A percentile compares a stretch with the other conserved stretches of the same genome.
Evolutionary conservation across 2,329 filamentous ascomycete species (phyloP).

Genomic region (Trichoderma koningiopsis): DNA sequence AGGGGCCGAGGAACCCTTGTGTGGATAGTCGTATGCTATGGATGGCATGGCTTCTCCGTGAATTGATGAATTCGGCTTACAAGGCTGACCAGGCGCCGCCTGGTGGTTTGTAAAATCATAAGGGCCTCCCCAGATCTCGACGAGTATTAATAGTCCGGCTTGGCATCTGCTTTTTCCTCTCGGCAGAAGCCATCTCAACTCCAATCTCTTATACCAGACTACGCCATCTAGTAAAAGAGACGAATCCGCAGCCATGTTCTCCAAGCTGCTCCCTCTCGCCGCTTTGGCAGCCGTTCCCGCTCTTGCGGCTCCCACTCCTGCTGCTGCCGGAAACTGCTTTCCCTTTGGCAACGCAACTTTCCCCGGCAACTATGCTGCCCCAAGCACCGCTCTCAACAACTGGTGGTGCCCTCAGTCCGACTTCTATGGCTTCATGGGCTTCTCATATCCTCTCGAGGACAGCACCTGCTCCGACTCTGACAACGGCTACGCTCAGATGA

Average conservation of each 20-base stretch:
- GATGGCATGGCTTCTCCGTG: background rate
- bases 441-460: slow-evolving; percentile 31
- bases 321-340: slow-evolving; percentile 28
- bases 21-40: background rate
- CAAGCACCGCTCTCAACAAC: slow-evolving; percentile 23
- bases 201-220: background rate
- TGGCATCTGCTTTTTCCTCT: background rate
- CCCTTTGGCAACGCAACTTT: slow-evolving; percentile 28
- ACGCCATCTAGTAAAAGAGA: background rate
- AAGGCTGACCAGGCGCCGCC: background rate
- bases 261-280: slow-evolving; percentile 20
- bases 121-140: slow-evolving; percentile 1
- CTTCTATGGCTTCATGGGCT: slow-evolving; percentile 31
- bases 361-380: slow-evolving; percentile 23
- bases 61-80: background rate
- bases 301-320: slow-evolving; percentile 18
- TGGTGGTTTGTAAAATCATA: background rate
- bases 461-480: slow-evolving; percentile 25
- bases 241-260: slow-evolving; percentile 17
- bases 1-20: slow-evolving; percentile 1
- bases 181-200: background rate
- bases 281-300: slow-evolving; percentile 24
- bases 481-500: slow-evolving; percentile 29
- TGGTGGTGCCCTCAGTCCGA: slow-evolving; percentile 32
- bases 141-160: slow-evolving; percentile 22